These are phyloP conservation scores for Trichocladium uniseriatum DNA, from an alignment of 495 filamentous ascomycete genomes.

Conservation along the genomic window DNA sequence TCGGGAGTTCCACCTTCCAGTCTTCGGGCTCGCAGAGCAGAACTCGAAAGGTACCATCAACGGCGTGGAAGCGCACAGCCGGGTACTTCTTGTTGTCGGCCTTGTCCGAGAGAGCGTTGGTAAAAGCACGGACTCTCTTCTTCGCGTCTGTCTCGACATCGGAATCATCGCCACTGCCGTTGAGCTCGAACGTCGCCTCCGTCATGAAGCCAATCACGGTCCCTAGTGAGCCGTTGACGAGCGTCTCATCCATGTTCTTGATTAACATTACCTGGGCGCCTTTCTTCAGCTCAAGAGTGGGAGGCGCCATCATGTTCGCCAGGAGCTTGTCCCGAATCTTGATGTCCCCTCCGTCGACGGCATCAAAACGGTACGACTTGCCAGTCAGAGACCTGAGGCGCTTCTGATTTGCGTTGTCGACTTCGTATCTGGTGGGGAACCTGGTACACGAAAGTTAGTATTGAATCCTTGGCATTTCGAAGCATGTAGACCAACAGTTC, in stretches of 20 bases:
- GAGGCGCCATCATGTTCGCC: constrained; percentile 85
- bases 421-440: constrained; percentile 84
- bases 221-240: constrained; percentile 91
- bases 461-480: neutral
- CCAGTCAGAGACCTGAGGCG: constrained; percentile 66
- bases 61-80: constrained; percentile 67
- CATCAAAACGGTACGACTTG: constrained; percentile 54
- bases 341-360: constrained; percentile 69
- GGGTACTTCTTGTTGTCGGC: constrained; percentile 53
- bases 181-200: constrained; percentile 62
- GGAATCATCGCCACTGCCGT: constrained; percentile 43
- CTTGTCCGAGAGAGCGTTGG: constrained; percentile 23
- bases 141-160: constrained; percentile 40
- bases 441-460: constrained; percentile 29
- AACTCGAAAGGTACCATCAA: constrained; percentile 67
- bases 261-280: constrained; percentile 98
- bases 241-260: constrained; percentile 90
- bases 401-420: constrained; percentile 71
- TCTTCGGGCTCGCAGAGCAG: constrained; percentile 76
- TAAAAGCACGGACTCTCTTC: constrained; percentile 32
- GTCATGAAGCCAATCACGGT: constrained; percentile 81
- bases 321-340: constrained; percentile 66
- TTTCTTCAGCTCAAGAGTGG: constrained; percentile 68
- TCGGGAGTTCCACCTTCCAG: constrained; percentile 96
- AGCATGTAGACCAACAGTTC: constrained; percentile 54